Conservation (phyloP, 2,329 filamentous ascomycete species). For the Fulvia fulva region DNA sequence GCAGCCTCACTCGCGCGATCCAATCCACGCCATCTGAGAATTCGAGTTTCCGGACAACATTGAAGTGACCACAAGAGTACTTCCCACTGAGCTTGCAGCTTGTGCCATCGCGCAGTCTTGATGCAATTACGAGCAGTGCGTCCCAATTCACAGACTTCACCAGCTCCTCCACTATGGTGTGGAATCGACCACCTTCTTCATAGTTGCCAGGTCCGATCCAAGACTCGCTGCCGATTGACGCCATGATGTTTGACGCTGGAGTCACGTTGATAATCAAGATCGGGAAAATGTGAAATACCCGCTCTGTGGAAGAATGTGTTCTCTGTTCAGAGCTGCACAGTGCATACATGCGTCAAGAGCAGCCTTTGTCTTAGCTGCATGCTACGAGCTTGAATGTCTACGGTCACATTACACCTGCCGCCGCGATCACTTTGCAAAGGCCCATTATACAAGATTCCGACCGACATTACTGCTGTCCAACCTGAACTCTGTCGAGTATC, state of each 20-base stretch:
- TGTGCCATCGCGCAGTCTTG: background rate
- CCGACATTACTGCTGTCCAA: too few species aligned
- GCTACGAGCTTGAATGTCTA: too few species aligned
- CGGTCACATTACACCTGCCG: too few species aligned
- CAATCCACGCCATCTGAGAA: constrained; percentile 5
- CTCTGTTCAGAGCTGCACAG: too few species aligned
- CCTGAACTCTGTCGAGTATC: too few species aligned
- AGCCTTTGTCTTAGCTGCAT: too few species aligned
- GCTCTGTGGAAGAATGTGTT: too few species aligned
- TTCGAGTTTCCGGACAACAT: background rate
- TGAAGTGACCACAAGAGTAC: constrained; percentile 6
- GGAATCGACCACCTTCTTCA: background rate
- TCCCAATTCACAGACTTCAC: background rate
- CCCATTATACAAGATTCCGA: too few species aligned
- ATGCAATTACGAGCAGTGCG: background rate
- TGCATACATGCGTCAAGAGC: too few species aligned
- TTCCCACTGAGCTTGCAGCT: constrained; percentile 1
- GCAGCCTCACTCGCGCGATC: constrained; percentile 1
- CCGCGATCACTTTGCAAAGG: too few species aligned
- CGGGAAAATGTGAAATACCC: background rate
- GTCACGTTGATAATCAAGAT: background rate
- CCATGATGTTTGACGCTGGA: background rate
- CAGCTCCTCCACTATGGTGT: background rate
- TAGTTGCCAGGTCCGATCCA: background rate
- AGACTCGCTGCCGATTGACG: background rate